phyloP scores from a whole-genome alignment of 495 filamentous ascomycete species.

The Melanomma pulvis-pyrius region DNA sequence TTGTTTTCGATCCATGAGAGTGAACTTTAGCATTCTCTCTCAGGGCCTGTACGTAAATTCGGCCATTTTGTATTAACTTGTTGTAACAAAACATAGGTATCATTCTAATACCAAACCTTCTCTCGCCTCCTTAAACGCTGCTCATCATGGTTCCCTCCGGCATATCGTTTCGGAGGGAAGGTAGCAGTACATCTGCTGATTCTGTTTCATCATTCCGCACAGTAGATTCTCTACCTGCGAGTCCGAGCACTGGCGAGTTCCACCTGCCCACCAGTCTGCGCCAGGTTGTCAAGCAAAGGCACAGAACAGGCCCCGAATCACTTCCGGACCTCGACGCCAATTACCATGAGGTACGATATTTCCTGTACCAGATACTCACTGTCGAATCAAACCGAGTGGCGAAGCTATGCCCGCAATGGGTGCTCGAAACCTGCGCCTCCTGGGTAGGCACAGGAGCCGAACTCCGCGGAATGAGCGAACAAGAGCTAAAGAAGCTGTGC shows the following conservation, averaged over 20 bases:
- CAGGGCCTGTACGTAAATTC: too few species aligned
- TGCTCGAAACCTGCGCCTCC: slow-evolving; percentile 11
- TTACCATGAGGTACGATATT: slow-evolving; percentile 19
- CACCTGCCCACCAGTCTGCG: not conserved
- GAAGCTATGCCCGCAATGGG: slow-evolving; percentile 24
- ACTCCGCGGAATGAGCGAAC: slow-evolving; percentile 1
- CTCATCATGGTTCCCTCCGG: too few species aligned
- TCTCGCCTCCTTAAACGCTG: too few species aligned
- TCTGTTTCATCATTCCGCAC: not conserved
- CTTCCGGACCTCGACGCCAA: not conserved
- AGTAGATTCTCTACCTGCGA: not conserved
- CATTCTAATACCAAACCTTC: too few species aligned
- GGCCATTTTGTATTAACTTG: too few species aligned
- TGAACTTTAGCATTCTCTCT: too few species aligned
- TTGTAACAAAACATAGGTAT: too few species aligned
- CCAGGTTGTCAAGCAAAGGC: not conserved
- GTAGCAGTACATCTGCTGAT: not conserved
- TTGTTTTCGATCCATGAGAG: too few species aligned
- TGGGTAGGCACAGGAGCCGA: slow-evolving; percentile 19
- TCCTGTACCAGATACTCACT: slow-evolving; percentile 29
- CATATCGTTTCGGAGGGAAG: too few species aligned
- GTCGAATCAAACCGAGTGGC: slow-evolving; percentile 5
- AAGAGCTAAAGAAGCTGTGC: not conserved
- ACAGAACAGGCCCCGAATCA: not conserved
- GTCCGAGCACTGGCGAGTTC: not conserved